These are phyloP conservation scores for Talaromyces sp. DNA, from an alignment of 2,329 filamentous ascomycete species.

Conservation along the genomic window DNA sequence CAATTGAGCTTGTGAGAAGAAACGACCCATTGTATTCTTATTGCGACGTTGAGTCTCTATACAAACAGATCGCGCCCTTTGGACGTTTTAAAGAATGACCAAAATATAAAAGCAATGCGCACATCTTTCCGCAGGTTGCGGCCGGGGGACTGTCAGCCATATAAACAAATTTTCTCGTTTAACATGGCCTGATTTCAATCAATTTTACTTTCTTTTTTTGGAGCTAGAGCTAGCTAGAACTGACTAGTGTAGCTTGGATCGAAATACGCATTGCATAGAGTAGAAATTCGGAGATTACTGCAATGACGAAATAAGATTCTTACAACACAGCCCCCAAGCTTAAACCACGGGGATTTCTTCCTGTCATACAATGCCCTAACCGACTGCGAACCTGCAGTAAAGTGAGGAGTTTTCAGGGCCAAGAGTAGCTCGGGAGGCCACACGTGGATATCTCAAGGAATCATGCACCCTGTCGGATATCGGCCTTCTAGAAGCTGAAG, in stretches of 20 bases:
- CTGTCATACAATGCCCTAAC: neutral
- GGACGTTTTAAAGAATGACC: neutral
- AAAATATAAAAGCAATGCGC: neutral
- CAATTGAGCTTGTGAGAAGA: neutral
- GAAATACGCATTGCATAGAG: neutral
- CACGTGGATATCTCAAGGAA: neutral
- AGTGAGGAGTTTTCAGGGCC: neutral
- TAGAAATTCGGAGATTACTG: neutral
- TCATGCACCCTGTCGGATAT: neutral
- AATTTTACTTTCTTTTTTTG: neutral
- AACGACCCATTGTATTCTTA: neutral
- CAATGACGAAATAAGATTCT: neutral
- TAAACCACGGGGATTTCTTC: neutral
- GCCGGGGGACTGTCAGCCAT: neutral
- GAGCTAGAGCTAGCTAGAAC: neutral
- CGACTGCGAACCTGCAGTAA: neutral
- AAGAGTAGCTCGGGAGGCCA: neutral
- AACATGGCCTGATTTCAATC: neutral
- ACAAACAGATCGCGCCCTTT: neutral
- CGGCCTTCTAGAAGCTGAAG: neutral
- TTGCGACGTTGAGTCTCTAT: neutral
- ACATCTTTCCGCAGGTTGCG: neutral
- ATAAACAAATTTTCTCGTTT: neutral
- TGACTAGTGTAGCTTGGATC: neutral
- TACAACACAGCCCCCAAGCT: neutral